These are phyloP conservation scores for Smittium culicis DNA, from an alignment of 371 early-diverging fungal species.

Conservation along the genomic window DNA sequence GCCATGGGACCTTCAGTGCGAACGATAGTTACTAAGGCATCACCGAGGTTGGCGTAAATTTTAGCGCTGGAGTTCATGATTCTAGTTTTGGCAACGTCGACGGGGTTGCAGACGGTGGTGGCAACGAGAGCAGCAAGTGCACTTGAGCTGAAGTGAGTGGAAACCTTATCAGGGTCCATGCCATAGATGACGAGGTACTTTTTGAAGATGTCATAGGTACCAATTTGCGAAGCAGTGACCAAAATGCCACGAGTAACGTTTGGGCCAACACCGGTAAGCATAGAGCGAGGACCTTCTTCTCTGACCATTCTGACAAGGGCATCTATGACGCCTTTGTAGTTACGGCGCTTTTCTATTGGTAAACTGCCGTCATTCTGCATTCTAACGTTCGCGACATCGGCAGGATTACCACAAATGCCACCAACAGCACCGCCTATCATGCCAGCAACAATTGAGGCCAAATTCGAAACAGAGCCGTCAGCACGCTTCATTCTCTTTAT, in stretches of 20 bases:
- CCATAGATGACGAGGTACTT: conserved; percentile 39
- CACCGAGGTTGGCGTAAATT: conserved; percentile 22
- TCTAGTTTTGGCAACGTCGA: conserved; percentile 83
- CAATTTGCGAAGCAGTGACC: conserved; percentile 63
- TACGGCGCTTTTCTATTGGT: conserved; percentile 43
- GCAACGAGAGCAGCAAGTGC: conserved; percentile 71
- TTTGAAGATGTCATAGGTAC: conserved; percentile 59
- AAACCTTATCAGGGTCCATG: conserved; percentile 45
- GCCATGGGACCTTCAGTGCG: conserved; percentile 58
- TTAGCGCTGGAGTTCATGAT: conserved; percentile 57
- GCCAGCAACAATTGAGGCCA: conserved; percentile 46
- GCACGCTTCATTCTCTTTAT: conserved; percentile 36
- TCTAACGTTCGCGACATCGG: conserved; percentile 69
- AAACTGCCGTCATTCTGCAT: conserved; percentile 75
- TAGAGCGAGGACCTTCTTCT: conserved; percentile 47
- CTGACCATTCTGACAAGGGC: conserved; percentile 47
- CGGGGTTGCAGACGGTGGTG: conserved; percentile 71
- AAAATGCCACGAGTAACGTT: conserved; percentile 60
- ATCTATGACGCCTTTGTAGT: conserved; percentile 63
- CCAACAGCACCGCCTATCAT: conserved; percentile 58
- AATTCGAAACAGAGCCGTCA: conserved; percentile 38
- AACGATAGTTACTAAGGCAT: conserved; percentile 44
- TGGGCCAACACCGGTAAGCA: conserved; percentile 59
- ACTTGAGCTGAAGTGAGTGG: conserved; percentile 59
- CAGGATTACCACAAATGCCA: conserved; percentile 68